These are phyloP conservation scores for Phycomyces blakesleeanus DNA, from an alignment of 192 early-diverging fungal genomes.

Conservation along the genomic window DNA sequence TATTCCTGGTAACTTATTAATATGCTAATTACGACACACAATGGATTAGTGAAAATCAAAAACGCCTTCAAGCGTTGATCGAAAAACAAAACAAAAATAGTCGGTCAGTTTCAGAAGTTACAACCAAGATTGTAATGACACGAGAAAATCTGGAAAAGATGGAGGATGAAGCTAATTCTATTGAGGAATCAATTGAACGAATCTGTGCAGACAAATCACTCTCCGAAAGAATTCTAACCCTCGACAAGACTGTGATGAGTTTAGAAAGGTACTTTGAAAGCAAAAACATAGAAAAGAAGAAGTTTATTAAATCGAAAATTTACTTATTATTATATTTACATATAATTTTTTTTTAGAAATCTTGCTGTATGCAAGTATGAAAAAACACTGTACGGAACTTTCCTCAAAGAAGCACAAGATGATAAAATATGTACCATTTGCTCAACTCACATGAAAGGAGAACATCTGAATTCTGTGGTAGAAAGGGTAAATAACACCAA, in stretches of 20 bases:
- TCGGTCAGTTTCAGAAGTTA: not conserved
- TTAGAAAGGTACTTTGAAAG: conserved; percentile 37
- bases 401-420: conserved; percentile 56
- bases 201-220: conserved; percentile 12
- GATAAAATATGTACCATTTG: no score
- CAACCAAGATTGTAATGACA: conserved; percentile 9
- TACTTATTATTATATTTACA: no score
- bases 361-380: conserved; percentile 41
- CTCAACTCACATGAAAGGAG: no score
- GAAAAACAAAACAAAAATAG: not conserved
- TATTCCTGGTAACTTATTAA: no score
- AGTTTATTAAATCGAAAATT: not conserved
- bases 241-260: conserved; percentile 22
- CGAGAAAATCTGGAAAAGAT: not conserved
- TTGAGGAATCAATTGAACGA: not conserved
- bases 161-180: not conserved
- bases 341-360: conserved; percentile 8
- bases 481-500: no score
- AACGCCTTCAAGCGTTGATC: not conserved
- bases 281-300: not conserved
- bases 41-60: not conserved
- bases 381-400: conserved; percentile 60
- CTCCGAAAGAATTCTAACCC: conserved; percentile 23
- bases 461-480: no score
- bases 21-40: no score